Evolutionary conservation across 345 rosid genomes (phyloP).

Genomic region (Stellera chamaejasme): DNA sequence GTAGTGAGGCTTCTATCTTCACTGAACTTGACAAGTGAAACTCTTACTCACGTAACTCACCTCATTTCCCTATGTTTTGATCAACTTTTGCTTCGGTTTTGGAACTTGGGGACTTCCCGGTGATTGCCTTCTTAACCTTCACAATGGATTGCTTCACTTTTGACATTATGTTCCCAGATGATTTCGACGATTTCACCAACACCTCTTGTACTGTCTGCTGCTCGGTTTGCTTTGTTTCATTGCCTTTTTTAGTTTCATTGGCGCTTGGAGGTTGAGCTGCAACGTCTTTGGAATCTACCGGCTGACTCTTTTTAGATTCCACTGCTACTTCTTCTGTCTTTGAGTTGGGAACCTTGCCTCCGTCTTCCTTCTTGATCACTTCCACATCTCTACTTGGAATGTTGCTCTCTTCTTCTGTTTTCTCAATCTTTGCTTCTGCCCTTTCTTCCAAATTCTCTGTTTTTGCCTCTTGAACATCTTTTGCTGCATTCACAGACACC

Average conservation of each 20-base stretch:
- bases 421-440: constrained; percentile 7
- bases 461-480: background rate
- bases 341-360: constrained; percentile 1
- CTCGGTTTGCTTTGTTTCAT: constrained; percentile 28
- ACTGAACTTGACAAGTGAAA: too few species aligned
- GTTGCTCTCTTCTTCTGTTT: constrained; percentile 6
- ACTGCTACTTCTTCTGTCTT: constrained; percentile 2
- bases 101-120: constrained; percentile 69
- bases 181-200: constrained; percentile 37
- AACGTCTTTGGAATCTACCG: constrained; percentile 8
- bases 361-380: constrained; percentile 2
- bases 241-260: constrained; percentile 19
- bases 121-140: constrained; percentile 75
- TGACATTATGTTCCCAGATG: constrained; percentile 55
- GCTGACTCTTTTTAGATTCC: constrained; percentile 8
- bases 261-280: constrained; percentile 9
- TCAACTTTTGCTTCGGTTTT: constrained; percentile 48
- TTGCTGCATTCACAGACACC: background rate
- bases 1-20: too few species aligned
- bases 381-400: constrained; percentile 7
- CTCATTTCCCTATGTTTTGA: constrained; percentile 7
- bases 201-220: constrained; percentile 32
- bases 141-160: constrained; percentile 74
- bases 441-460: background rate
- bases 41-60: too few species aligned